These are phyloP conservation scores for Saccharomycopsis schoenii DNA, from an alignment of 805 yeast genomes.

Conservation along the genomic window DNA sequence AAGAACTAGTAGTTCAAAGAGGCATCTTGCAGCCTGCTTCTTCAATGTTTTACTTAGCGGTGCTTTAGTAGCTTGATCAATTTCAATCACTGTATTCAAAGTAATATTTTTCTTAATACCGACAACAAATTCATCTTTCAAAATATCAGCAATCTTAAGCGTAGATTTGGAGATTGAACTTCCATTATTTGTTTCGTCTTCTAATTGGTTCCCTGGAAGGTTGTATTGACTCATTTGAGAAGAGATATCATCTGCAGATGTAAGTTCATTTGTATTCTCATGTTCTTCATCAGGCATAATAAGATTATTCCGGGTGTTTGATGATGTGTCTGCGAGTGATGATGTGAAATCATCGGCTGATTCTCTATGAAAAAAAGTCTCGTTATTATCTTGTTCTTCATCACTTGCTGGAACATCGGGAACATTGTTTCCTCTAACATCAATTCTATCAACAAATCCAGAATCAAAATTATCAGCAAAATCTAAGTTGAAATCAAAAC, in stretches of 20 bases:
- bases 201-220: background rate
- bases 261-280: constrained; percentile 19
- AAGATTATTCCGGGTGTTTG: background rate
- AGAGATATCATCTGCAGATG: background rate
- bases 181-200: constrained; percentile 17
- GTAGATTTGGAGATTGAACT: constrained; percentile 37
- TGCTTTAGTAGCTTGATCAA: constrained; percentile 25
- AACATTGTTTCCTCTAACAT: background rate
- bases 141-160: constrained; percentile 39
- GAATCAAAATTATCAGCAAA: constrained; percentile 35
- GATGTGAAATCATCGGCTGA: constrained; percentile 14
- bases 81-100: constrained; percentile 32
- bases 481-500: constrained; percentile 25
- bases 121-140: constrained; percentile 28
- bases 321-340: constrained; percentile 12
- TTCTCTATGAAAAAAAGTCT: constrained; percentile 11
- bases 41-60: constrained; percentile 33
- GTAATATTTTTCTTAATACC: constrained; percentile 20
- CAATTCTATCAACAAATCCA: background rate
- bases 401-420: background rate
- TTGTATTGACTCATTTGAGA: background rate
- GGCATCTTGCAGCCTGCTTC: constrained; percentile 58
- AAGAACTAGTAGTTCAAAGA: constrained; percentile 73
- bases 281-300: background rate
- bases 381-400: background rate